Base-by-base conservation (phyloP, 2,329 filamentous ascomycete species). In the Claviceps fusiformis region DNA sequence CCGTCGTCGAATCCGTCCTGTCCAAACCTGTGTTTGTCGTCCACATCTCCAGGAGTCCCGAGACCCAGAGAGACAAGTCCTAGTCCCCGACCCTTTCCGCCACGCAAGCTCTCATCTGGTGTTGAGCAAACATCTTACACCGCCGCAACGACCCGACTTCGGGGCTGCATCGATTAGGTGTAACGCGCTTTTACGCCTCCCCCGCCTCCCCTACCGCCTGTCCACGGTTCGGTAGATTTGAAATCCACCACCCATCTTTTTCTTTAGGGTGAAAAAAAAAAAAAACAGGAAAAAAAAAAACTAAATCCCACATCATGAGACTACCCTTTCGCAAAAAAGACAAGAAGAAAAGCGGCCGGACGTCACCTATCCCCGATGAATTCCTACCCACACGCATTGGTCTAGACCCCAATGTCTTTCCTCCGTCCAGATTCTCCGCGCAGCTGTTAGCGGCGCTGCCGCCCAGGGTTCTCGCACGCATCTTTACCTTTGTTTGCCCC, bases 401-500 rank as follows among this genome's bases (percentile, higher is more conserved):
- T 60, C 58, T 62, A 46, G 60, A 62, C 33, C 57, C 62, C 19
- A 63, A 61, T 53, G 60, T 62, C 29, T 69, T 67, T 57, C 68
- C 68, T 55, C 71, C 73, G 9, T 74, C 71, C 5, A 60, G 61
- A 29, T 61, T 64, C 33, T 79, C 77, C 7, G 70, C 73, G 15
- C 63, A 63, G 15, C 59, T 70, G 43, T 73, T 82, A 51, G 71
- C 73, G 45, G 69, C 70, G 53, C 77, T 96, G 11, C 86, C 89
- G 10, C 71, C 77, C 31, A 71, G 78, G n/a, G 75, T 95, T 35
- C 77, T 96, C 56, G 77, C 82, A 61, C 81, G 80, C 66, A 91
- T 96, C 66, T 92, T 96, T 68, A 71, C 78, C 62, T 83, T 83
- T 61, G 83, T 96, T 55, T 96, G 91, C 63, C 91, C 91, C 8